Percentiles rank a stretch among this genome's conserved stretches.
Evolutionary conservation across 805 yeast genomes (phyloP).

Genomic region (Yamadazyma laniorum): DNA sequence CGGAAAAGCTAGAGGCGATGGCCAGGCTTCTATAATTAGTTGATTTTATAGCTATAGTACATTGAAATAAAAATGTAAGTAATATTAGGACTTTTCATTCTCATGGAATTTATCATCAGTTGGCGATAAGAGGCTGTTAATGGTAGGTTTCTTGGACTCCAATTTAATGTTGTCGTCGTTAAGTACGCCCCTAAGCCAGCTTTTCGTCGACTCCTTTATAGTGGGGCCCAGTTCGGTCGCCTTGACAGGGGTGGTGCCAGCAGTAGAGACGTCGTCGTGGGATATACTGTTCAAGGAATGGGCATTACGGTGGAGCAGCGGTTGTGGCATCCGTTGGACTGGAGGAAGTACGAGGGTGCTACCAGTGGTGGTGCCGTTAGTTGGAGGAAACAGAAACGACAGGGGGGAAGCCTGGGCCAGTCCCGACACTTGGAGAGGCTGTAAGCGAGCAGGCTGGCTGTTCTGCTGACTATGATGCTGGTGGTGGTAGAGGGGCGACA

Average conservation of each 20-base stretch:
- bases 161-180: slow-evolving; percentile 21
- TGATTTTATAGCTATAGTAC: neutral
- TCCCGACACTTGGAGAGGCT: neutral
- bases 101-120: slow-evolving; percentile 16
- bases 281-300: slow-evolving; percentile 9
- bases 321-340: slow-evolving; percentile 2
- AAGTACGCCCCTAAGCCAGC: slow-evolving; percentile 30
- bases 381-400: neutral
- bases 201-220: slow-evolving; percentile 14
- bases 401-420: slow-evolving; percentile 1
- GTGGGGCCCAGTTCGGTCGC: neutral
- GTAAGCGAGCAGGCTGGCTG: slow-evolving; percentile 1
- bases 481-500: slow-evolving; percentile 29
- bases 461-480: slow-evolving; percentile 4
- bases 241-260: slow-evolving; percentile 6
- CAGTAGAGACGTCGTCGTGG: slow-evolving; percentile 6
- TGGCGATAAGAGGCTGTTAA: slow-evolving; percentile 31
- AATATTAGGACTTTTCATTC: slow-evolving; percentile 1
- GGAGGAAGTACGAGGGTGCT: slow-evolving; percentile 12
- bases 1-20: slow-evolving; percentile 11
- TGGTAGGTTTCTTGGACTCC: slow-evolving; percentile 27
- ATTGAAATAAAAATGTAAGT: no score
- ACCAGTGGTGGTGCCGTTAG: neutral
- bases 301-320: slow-evolving; percentile 7
- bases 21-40: neutral